Percentiles rank a stretch among this genome's conserved stretches.
Conservation (phyloP, 2,329 filamentous ascomycete species). For the Aspergillus fijiensis region DNA sequence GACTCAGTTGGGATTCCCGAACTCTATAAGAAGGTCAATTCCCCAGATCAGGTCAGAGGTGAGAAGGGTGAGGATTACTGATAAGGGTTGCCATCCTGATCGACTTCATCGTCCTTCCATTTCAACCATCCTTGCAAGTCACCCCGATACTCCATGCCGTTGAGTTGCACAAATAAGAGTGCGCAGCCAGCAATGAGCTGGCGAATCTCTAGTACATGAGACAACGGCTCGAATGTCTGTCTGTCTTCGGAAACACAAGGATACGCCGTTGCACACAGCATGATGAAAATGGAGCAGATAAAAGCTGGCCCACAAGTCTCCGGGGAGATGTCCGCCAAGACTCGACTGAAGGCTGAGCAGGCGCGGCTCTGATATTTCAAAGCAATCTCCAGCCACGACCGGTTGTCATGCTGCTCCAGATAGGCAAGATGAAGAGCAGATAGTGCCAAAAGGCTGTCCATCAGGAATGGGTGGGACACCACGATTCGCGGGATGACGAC, state of each 20-base stretch:
- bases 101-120: constrained; percentile 18
- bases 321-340: constrained; percentile 39
- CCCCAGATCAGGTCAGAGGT: background rate
- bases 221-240: constrained; percentile 26
- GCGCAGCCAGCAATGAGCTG: constrained; percentile 31
- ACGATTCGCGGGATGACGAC: constrained; percentile 38
- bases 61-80: constrained; percentile 1
- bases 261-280: constrained; percentile 37
- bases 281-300: constrained; percentile 41
- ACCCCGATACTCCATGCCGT: constrained; percentile 21
- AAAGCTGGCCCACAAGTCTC: constrained; percentile 46
- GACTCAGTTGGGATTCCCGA: constrained; percentile 13
- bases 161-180: constrained; percentile 30
- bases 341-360: constrained; percentile 34
- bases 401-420: constrained; percentile 34
- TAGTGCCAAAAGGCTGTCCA: constrained; percentile 46
- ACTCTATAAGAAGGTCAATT: constrained; percentile 1
- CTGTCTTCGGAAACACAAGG: constrained; percentile 29
- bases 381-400: constrained; percentile 35
- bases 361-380: constrained; percentile 39
- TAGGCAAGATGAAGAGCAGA: constrained; percentile 47
- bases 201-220: constrained; percentile 29
- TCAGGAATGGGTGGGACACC: constrained; percentile 45
- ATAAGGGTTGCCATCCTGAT: constrained; percentile 8
- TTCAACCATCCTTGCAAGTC: constrained; percentile 30